Base-by-base conservation (phyloP, 176 grass and related monocot species). In the Aegilops speltoides region DNA sequence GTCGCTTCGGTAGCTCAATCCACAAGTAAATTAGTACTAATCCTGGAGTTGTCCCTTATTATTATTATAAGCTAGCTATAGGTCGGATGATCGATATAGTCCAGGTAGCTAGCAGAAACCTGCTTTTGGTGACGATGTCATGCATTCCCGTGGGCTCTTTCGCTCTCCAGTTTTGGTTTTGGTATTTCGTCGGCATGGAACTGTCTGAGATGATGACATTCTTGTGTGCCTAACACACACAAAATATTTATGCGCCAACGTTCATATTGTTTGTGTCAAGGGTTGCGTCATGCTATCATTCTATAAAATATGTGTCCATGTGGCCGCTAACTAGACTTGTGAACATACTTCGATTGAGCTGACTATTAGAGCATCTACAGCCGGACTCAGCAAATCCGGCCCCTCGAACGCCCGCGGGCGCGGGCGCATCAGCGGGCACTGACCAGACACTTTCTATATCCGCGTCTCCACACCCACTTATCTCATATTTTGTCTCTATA, bases 121-220 rank as follows among this genome's bases (percentile, higher is more conserved):
- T 31, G 37, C 57, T 48, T 45, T 46, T 54, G 19, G 37, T 52
- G 78, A 37, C 68, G 71, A 74, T 74, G 13, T 16, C 71, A 48
- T 74, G 23, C 71, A 64, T 65, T 74, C 38, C 31, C 6, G 57
- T 34, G 68, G 85, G 56, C 77, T 48, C 56, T 25, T 12, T 25
- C 28, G 71, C 23, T 40, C 20, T 59, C 48, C 9, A 19, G 68
- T 82, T 76, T 37, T 64, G 48, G 64, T 80, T 79, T 80, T 54
- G 40, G 25, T 12, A 20, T 70, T 70, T 37, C 24, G 20, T 40
- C 25, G 66, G 7, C 50, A 23, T 41, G n/a, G 20, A 3, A 2
- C 34, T 71, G 68, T 40, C 20, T 12, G 34, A 38, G 3, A 40
- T n/a, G 34, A n/a, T 71, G 34, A 40, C 19, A 70, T 37, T 5